These are phyloP conservation scores for Babesia caballi DNA, from an alignment of 169 alveolate genomes.

Conservation along the genomic window DNA sequence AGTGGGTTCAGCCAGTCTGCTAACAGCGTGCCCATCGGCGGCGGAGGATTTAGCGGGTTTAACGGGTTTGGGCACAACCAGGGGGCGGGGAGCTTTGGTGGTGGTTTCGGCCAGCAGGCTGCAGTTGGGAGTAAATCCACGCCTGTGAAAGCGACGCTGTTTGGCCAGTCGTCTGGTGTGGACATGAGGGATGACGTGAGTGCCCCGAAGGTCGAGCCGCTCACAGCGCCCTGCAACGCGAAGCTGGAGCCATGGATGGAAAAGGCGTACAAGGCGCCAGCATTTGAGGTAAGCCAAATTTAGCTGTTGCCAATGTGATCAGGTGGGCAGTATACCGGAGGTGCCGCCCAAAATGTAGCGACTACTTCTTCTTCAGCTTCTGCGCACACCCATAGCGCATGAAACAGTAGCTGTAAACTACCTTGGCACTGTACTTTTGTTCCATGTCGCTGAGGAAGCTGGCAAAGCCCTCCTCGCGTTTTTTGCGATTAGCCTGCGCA, in stretches of 20 bases:
- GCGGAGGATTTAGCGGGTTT: not conserved
- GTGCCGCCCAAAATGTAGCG: slow-evolving; percentile 51
- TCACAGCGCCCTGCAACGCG: slow-evolving; percentile 14
- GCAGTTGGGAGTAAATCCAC: not conserved
- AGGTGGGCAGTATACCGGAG: slow-evolving; percentile 64
- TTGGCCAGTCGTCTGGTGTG: not conserved
- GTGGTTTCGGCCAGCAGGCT: not conserved
- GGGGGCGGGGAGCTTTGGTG: no score
- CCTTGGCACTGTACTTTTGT: slow-evolving; percentile 32
- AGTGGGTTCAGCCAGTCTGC: not conserved
- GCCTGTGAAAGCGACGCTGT: not conserved
- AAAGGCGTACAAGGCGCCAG: slow-evolving; percentile 38
- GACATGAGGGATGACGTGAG: not conserved
- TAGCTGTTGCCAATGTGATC: not conserved
- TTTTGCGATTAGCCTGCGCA: slow-evolving; percentile 58
- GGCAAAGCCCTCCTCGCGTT: slow-evolving; percentile 25
- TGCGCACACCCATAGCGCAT: not conserved
- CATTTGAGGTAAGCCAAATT: slow-evolving; percentile 42
- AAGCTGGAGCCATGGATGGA: slow-evolving; percentile 62
- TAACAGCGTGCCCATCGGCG: not conserved
- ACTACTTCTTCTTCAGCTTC: slow-evolving; percentile 47
- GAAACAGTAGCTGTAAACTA: not conserved
- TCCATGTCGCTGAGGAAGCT: slow-evolving; percentile 48
- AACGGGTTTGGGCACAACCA: no score
- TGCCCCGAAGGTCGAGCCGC: slow-evolving; percentile 9